Evolutionary conservation across 106 monocot genomes (phyloP).

Genomic region (Gastrodia elata): DNA sequence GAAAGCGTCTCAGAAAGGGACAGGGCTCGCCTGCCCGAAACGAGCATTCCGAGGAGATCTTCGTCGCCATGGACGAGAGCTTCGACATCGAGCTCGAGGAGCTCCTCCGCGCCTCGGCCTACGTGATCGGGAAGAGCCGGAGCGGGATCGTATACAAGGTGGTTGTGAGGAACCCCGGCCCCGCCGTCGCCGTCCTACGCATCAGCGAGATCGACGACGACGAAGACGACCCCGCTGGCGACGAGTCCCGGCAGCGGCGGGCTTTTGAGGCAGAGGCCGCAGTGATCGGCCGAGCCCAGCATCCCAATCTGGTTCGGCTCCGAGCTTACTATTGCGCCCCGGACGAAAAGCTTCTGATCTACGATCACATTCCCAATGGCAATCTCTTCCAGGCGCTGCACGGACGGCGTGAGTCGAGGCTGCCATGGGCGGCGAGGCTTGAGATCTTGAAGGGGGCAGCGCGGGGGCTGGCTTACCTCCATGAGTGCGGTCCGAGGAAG

Average conservation of each 20-base stretch:
- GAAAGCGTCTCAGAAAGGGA: constrained; percentile 14
- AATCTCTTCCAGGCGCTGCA: constrained; percentile 55
- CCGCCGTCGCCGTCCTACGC: constrained; percentile 54
- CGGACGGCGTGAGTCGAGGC: constrained; percentile 17
- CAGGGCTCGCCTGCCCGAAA: constrained; percentile 10
- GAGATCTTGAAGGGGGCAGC: constrained; percentile 55
- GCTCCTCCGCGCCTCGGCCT: constrained; percentile 85
- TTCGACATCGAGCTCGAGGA: constrained; percentile 82
- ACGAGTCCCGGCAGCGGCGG: constrained; percentile 49
- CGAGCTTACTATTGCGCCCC: constrained; percentile 87
- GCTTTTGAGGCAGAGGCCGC: constrained; percentile 71
- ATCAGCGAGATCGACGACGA: constrained; percentile 67
- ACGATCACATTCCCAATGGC: constrained; percentile 80
- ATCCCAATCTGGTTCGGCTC: constrained; percentile 62
- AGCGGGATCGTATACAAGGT: constrained; percentile 84
- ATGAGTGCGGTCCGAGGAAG: constrained; percentile 71
- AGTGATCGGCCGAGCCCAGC: constrained; percentile 59
- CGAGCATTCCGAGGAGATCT: constrained; percentile 41
- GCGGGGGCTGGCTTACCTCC: constrained; percentile 61
- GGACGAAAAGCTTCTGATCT: constrained; percentile 85
- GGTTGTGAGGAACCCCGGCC: constrained; percentile 36
- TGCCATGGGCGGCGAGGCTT: constrained; percentile 51
- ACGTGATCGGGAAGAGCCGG: constrained; percentile 88
- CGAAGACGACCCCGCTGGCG: constrained; percentile 21
- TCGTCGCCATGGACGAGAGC: constrained; percentile 72